Evolutionary conservation across 148 eudicot species (phyloP).

Genomic region (Pouteria glomerata): DNA sequence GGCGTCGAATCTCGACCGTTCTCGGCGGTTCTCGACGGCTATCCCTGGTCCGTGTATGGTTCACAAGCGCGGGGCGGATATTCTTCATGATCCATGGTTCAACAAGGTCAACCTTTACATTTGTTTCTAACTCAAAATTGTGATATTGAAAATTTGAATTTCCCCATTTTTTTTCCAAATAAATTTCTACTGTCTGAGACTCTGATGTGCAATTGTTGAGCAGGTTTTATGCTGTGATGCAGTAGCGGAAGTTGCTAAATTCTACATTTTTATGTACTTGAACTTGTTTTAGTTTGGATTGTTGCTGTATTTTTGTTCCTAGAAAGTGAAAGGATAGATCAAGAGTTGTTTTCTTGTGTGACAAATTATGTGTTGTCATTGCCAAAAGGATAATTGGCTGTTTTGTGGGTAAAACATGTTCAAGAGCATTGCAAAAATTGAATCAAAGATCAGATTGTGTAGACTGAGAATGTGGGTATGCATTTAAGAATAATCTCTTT

Average conservation of each 20-base stretch:
- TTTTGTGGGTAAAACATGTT: neutral
- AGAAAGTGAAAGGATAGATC: neutral
- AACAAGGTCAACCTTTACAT: conserved; percentile 57
- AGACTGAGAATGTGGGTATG: neutral
- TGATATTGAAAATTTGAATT: neutral
- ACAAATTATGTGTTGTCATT: neutral
- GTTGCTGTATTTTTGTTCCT: too few species aligned
- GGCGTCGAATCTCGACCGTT: conserved; percentile 52
- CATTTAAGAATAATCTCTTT: neutral
- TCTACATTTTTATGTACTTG: too few species aligned
- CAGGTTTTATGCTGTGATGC: too few species aligned
- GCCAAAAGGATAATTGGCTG: too few species aligned
- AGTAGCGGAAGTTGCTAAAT: too few species aligned
- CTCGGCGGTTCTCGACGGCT: conserved; percentile 55
- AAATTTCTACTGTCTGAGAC: too few species aligned
- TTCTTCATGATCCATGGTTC: conserved; percentile 99
- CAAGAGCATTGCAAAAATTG: neutral
- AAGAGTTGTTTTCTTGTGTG: neutral
- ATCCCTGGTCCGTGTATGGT: conserved; percentile 91
- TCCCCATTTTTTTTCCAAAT: neutral
- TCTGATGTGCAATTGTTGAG: too few species aligned
- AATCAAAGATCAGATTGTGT: neutral
- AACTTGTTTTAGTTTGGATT: too few species aligned
- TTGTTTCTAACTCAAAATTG: neutral
- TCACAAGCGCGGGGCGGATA: conserved; percentile 92